Base-by-base conservation (phyloP, 768 basidiomycete genomes). In the Boletus sp. region DNA sequence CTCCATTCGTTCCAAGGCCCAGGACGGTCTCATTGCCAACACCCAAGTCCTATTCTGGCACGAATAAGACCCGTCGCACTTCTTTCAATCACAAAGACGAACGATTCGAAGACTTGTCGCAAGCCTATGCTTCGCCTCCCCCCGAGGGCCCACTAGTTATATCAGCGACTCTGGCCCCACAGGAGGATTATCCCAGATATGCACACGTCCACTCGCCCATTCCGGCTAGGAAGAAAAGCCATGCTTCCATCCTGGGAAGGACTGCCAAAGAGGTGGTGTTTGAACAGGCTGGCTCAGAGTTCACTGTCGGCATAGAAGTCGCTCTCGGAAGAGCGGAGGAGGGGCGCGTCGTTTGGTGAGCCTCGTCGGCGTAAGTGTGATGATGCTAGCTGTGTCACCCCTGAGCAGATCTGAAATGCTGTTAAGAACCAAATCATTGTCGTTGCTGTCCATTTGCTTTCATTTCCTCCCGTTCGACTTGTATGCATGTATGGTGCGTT, bases 241-340 rank as follows among this genome's bases (percentile, higher is more conserved):
- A 52, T 24, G 46, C 47, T 12, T 36, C 50, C 9, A 49, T 65
- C 20, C 41, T 63, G 36, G 58, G 56, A 32, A 57, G 53, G 47
- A 47, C 56, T 8, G 47, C 60, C 12, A 67, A 61, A 36, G 70
- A 64, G 39, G 53, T 66, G 37, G 53, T 67, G 11, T 71, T 71
- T 47, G 61, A 71, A 50, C 69, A 64, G 39, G 62, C 36, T 4
- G 70, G 67, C 7, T 63, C 66, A 32, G 68, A 65, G 46, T 72
- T 62, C 29, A 63, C 63, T 1, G 59, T 69, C 30, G 72, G 71
- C 15, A 55, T 73, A 30, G 72, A 72, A 42, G 67, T 72, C 11
- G 66, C 70, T 24, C 59, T 72, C 18, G 70, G 71, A 56, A 62
- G 68, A 47, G 72, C 70, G 28, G 71, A 72, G 37, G 72, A 73